Evolutionary conservation across 2,329 filamentous ascomycete genomes (phyloP), one percentile per base, ranked within the genome.

Genomic region (Penicillium sp.): DNA sequence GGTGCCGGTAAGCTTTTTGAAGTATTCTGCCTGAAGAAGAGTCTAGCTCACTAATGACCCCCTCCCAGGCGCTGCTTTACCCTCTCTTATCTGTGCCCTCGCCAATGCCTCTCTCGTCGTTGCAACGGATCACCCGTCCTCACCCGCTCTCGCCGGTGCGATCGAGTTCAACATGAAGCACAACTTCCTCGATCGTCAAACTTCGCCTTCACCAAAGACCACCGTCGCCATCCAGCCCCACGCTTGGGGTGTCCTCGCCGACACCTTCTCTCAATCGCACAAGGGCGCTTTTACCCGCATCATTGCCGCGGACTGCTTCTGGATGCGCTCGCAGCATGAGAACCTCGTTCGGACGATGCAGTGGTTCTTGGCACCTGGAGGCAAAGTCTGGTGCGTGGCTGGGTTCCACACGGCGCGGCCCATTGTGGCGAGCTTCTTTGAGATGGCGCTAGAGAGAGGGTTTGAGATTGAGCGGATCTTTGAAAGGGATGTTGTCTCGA

Each of bases 281-380:
- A 74, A 74, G 12, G 75, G 76, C 8, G 58, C 64, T 5, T 88
- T 82, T 67, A 81, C 80, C 1, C 80, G 83, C 20, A 82, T 88
- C 53, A 76, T 88, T 11, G 83, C 84, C 0, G 84, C 85, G 54
- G 86, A 88, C 66, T 87, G 84, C 72, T 80, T 83, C 60, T 88
- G 85, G 85, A 85, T 87, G 81, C 76, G 74, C 0, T 73, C 73
- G 22, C 81, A 87, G 72, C 85, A 88, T 67, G 76, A 78, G 50
- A 84, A 83, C 62, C 78, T 88, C 15, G 81, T 78, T 11, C 74
- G 71, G 14, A 85, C 83, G 1, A 82, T 87, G 78, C 71, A 81
- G 5, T 83, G 84, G 71, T 86, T 86, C 66, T 77, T 87, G 17
- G 78, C 80, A 4, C 66, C 67, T 0, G 59, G 57, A 5, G 69